phyloP scores from a whole-genome alignment of 371 early-diverging fungal genomes.

The Mucor circinelloides region DNA sequence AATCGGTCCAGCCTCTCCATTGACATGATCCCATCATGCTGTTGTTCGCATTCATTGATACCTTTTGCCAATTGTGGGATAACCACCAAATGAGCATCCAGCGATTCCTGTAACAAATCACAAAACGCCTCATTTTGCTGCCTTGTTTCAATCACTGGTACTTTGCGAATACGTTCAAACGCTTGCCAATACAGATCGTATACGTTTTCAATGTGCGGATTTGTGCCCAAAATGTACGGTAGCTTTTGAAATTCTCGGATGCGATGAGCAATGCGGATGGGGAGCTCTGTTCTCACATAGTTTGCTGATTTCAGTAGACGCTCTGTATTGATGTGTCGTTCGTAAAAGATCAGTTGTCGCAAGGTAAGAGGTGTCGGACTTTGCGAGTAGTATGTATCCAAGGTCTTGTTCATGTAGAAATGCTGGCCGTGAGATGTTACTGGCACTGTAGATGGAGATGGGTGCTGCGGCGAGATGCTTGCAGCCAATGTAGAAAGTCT shows the following conservation, averaged over 20 bases:
- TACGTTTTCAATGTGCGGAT: constrained; percentile 75
- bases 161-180: constrained; percentile 72
- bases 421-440: constrained; percentile 19
- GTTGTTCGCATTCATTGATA: constrained; percentile 70
- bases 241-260: constrained; percentile 80
- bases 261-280: constrained; percentile 87
- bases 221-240: constrained; percentile 84
- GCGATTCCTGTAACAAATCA: constrained; percentile 57
- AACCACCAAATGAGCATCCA: constrained; percentile 72
- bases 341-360: constrained; percentile 83
- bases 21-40: constrained; percentile 42
- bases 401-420: constrained; percentile 79
- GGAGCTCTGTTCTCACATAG: constrained; percentile 80
- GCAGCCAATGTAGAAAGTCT: constrained; percentile 9
- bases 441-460: not conserved
- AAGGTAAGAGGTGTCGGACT: constrained; percentile 77
- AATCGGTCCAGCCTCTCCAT: constrained; percentile 69
- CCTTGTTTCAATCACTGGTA: constrained; percentile 63
- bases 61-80: constrained; percentile 85
- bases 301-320: constrained; percentile 80
- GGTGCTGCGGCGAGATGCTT: not conserved
- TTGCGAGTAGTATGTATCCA: constrained; percentile 72
- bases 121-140: constrained; percentile 77
- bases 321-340: constrained; percentile 72
- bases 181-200: constrained; percentile 84